Evolutionary conservation across 164 flowering plant species (phyloP), one percentile per base, ranked within the genome.

Genomic region (Magnolia kwangsiensis): DNA sequence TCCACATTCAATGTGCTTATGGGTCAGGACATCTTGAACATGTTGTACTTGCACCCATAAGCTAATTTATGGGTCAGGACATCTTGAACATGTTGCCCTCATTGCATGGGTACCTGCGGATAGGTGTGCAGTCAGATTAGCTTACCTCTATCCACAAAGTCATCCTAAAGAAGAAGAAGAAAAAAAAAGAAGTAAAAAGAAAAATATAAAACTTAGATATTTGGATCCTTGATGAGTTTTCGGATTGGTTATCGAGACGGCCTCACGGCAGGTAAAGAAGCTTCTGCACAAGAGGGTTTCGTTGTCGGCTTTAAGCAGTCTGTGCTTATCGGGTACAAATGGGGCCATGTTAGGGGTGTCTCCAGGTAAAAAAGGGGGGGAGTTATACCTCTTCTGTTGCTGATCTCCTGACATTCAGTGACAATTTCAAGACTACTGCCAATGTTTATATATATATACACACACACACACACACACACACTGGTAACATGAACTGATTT

Each of bases 231-330:
- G 58, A 70, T 82, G 65, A 72, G 65, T 69, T 71, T 24, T 69
- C 74, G 86, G 96, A 83, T 87, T 72, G 99, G 97, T 67, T 95
- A 93, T 78, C 94, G 95, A 64, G 99, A 93, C 77, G 98, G 99
- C 49, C 68, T 93, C 50, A 80, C 83, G 37, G 88, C 91, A 11
- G 99, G 96, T 24, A 88, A 92, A 82, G 92, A 93, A 83, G 88
- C 89, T 80, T 74, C 92, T 76, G 90, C 92, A 50, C 98, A 95
- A 77, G 94, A 89, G 72, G 98, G 99, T 31, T 95, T 93, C 78
- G 88, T 90, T 80, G 67, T 75, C 29, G 98, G 98, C 49, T 95
- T 90, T 73, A 91, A 89, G 83, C 85, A 91, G 76, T 92, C 98
- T 61, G 90, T 87, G 20, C 37, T 76, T 79, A 83, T 58, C 50